These are phyloP conservation scores for Epichloe typhina DNA, from an alignment of 2,329 filamentous ascomycete genomes.

Conservation along the genomic window DNA sequence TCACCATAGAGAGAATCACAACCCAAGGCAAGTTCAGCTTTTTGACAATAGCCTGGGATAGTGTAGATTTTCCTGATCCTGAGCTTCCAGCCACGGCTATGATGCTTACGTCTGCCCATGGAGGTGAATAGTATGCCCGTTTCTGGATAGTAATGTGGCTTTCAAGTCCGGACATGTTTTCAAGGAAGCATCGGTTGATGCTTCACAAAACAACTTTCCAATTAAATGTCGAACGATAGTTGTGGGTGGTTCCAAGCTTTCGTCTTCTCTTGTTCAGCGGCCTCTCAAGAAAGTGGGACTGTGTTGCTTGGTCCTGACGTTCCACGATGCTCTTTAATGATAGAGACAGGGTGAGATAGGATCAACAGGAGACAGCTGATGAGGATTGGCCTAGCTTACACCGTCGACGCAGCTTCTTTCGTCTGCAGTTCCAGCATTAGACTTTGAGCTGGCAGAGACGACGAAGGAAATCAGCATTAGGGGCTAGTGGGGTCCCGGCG, in stretches of 20 bases:
- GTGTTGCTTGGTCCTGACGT: not conserved
- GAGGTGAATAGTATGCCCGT: conserved; percentile 71
- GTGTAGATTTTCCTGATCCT: conserved; percentile 84
- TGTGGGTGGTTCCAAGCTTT: not conserved
- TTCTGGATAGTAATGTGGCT: conserved; percentile 38
- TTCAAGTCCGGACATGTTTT: conserved; percentile 20
- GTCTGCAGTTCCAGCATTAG: not conserved
- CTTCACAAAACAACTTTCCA: not conserved
- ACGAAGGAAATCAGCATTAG: not conserved
- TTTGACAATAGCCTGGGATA: conserved; percentile 82
- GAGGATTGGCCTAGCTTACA: too few species aligned
- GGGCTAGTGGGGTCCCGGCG: not conserved
- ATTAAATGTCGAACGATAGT: not conserved
- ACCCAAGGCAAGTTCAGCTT: conserved; percentile 93
- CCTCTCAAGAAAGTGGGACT: not conserved
- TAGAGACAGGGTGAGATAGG: too few species aligned
- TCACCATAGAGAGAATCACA: conserved; percentile 90
- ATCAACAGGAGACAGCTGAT: not conserved
- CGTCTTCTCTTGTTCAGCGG: not conserved
- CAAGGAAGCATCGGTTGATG: not conserved
- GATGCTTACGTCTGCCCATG: conserved; percentile 92
- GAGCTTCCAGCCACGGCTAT: conserved; percentile 94
- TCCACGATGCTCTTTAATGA: not conserved
- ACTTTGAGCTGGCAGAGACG: not conserved
- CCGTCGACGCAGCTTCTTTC: not conserved